Evolutionary conservation across 2,329 filamentous ascomycete species (phyloP).

Genomic region (Aspergillus glaucus): DNA sequence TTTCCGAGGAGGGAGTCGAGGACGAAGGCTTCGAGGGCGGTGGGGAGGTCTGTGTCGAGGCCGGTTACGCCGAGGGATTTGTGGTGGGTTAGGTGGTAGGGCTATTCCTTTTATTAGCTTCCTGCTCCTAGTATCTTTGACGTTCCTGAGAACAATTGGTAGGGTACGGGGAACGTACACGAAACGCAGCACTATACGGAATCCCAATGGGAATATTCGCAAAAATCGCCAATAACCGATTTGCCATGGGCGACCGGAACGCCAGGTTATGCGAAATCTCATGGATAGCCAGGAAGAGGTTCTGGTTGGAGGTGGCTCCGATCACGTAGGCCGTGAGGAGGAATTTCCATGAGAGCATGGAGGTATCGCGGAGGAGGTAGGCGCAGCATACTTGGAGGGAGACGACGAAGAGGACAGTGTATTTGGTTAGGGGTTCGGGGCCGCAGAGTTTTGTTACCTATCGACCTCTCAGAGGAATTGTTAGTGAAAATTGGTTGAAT

Average conservation of each 20-base stretch:
- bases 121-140: slow-evolving; percentile 3
- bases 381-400: slow-evolving; percentile 72
- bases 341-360: slow-evolving; percentile 78
- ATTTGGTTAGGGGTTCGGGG: slow-evolving; percentile 92
- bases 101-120: slow-evolving; percentile 41
- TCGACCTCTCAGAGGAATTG: slow-evolving; percentile 2
- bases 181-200: slow-evolving; percentile 92
- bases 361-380: slow-evolving; percentile 66
- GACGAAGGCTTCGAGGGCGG: slow-evolving; percentile 81
- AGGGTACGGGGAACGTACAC: slow-evolving; percentile 48
- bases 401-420: slow-evolving; percentile 78
- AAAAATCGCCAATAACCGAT: slow-evolving; percentile 81
- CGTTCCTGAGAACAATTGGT: neutral
- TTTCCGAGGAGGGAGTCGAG: slow-evolving; percentile 91
- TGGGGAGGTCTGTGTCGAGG: slow-evolving; percentile 92
- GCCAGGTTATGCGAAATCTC: slow-evolving; percentile 98
- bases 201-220: slow-evolving; percentile 94
- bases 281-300: slow-evolving; percentile 96
- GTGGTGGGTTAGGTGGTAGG: slow-evolving; percentile 97
- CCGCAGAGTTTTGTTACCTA: slow-evolving; percentile 96
- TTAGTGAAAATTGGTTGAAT: slow-evolving; percentile 4
- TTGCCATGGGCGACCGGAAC: slow-evolving; percentile 72
- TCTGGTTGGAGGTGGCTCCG: slow-evolving; percentile 94
- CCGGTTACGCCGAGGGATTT: slow-evolving; percentile 96
- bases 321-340: slow-evolving; percentile 83